Conservation (phyloP, 2,329 filamentous ascomycete species). For the Chaetomiaceae sp. region DNA sequence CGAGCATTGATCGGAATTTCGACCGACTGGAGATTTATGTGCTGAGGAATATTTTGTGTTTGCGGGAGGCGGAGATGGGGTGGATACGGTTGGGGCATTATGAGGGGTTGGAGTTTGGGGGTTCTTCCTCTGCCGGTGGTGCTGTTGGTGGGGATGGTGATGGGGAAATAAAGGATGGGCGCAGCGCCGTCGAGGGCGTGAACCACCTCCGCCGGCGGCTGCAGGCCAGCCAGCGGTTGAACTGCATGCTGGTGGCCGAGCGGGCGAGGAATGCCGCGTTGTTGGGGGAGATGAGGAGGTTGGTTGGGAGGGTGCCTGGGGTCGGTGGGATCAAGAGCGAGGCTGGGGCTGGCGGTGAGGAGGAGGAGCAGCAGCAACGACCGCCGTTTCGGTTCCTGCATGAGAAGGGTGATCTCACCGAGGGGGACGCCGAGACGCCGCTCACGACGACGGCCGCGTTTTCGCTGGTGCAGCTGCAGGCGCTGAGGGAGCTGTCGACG, state of each 20-base stretch:
- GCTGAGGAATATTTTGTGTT: constrained; percentile 75
- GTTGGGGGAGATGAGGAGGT: constrained; percentile 55
- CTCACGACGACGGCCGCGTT: constrained; percentile 71
- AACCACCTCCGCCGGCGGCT: constrained; percentile 67
- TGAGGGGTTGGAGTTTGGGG: constrained; percentile 55
- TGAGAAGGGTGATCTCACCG: constrained; percentile 46
- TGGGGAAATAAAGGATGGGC: constrained; percentile 27
- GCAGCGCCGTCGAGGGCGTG: constrained; percentile 53
- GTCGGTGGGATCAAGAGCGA: constrained; percentile 28
- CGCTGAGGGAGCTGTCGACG: constrained; percentile 61
- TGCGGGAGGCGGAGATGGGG: constrained; percentile 62
- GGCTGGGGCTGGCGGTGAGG: neutral
- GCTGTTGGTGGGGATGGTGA: neutral
- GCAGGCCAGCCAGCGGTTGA: constrained; percentile 72
- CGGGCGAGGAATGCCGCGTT: constrained; percentile 66
- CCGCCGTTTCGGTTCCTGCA: constrained; percentile 53
- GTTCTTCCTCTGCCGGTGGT: neutral
- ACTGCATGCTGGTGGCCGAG: constrained; percentile 65
- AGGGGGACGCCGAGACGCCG: constrained; percentile 49
- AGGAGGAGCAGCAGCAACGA: neutral
- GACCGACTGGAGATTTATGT: constrained; percentile 87
- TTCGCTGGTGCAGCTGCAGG: constrained; percentile 75
- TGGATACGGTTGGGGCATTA: constrained; percentile 87
- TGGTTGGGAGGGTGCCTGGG: constrained; percentile 29
- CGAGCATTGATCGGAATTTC: constrained; percentile 78